Evolutionary conservation across 805 yeast genomes (phyloP).

Genomic region (Yarrowia porcina): DNA sequence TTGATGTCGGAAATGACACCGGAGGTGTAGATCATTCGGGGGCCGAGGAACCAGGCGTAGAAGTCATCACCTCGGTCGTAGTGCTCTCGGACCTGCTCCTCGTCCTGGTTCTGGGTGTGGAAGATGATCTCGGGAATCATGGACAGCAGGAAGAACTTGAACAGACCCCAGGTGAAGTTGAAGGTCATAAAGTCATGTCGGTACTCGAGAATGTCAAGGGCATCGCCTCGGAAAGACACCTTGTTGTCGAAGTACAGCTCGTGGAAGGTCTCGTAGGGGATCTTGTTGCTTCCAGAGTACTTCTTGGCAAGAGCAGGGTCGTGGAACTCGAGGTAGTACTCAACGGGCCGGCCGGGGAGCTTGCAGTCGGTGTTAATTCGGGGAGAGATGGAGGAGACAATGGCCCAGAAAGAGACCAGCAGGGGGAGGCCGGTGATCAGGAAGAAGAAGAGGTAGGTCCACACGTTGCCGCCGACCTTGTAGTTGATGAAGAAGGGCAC

Average conservation of each 20-base stretch:
- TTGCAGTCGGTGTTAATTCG: conserved; percentile 73
- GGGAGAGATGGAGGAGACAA: conserved; percentile 73
- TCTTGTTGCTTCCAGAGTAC: conserved; percentile 70
- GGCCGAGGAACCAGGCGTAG: conserved; percentile 90
- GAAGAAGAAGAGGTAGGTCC: conserved; percentile 60
- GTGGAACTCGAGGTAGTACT: conserved; percentile 77
- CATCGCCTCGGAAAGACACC: conserved; percentile 84
- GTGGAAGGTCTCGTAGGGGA: conserved; percentile 90
- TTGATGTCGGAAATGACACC: conserved; percentile 74
- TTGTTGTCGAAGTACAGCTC: conserved; percentile 80
- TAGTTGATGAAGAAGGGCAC: conserved; percentile 63
- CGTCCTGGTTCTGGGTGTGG: conserved; percentile 92
- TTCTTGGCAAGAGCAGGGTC: conserved; percentile 63
- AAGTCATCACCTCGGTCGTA: conserved; percentile 96
- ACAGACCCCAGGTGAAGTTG: conserved; percentile 70
- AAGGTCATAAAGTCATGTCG: conserved; percentile 90
- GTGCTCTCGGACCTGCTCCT: conserved; percentile 93
- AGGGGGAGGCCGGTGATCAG: conserved; percentile 62
- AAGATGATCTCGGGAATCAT: conserved; percentile 89
- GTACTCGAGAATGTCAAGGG: conserved; percentile 75
- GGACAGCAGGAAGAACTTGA: conserved; percentile 76
- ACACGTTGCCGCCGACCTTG: conserved; percentile 63
- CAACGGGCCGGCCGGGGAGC: conserved; percentile 73
- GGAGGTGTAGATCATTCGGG: conserved; percentile 90
- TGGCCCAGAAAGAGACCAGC: conserved; percentile 78